Evolutionary conservation across 164 flowering plant species (phyloP).

Genomic region (Tetracentron sinense): DNA sequence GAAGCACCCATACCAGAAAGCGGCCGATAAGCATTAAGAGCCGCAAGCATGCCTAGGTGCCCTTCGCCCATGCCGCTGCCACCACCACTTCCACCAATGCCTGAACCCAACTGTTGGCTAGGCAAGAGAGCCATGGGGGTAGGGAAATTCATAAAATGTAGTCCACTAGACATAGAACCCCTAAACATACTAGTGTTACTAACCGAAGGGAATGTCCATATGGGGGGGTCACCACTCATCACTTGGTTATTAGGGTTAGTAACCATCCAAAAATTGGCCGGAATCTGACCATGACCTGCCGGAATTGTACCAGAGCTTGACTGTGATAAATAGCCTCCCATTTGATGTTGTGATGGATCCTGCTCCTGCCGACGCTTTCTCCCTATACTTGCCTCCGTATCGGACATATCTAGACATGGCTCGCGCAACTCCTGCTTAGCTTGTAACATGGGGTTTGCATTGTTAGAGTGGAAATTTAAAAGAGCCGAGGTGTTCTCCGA

Average conservation of each 20-base stretch:
- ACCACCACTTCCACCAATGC: constrained; percentile 9
- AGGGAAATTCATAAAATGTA: constrained; percentile 73
- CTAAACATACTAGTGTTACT: constrained; percentile 35
- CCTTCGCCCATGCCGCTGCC: constrained; percentile 40
- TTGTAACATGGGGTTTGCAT: background rate
- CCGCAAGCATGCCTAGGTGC: constrained; percentile 62
- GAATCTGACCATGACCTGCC: constrained; percentile 48
- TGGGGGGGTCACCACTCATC: constrained; percentile 38
- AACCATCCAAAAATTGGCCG: constrained; percentile 85
- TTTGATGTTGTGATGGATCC: too few species aligned
- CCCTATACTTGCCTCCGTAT: too few species aligned
- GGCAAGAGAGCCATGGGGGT: constrained; percentile 54
- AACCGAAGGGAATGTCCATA: constrained; percentile 46
- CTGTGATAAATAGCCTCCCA: too few species aligned
- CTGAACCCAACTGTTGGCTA: constrained; percentile 47
- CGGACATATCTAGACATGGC: too few species aligned
- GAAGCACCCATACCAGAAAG: constrained; percentile 31
- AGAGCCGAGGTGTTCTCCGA: constrained; percentile 25
- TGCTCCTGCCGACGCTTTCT: too few species aligned
- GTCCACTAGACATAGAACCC: constrained; percentile 48
- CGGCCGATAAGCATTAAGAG: constrained; percentile 51
- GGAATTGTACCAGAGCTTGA: constrained; percentile 47
- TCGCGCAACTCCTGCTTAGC: constrained; percentile 16
- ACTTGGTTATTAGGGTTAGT: constrained; percentile 55
- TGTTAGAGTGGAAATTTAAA: constrained; percentile 29